Evolutionary conservation across 1,284 basidiomycete genomes (phyloP), one percentile per base, ranked within the genome.

Genomic region (Papiliotrema terrestris): DNA sequence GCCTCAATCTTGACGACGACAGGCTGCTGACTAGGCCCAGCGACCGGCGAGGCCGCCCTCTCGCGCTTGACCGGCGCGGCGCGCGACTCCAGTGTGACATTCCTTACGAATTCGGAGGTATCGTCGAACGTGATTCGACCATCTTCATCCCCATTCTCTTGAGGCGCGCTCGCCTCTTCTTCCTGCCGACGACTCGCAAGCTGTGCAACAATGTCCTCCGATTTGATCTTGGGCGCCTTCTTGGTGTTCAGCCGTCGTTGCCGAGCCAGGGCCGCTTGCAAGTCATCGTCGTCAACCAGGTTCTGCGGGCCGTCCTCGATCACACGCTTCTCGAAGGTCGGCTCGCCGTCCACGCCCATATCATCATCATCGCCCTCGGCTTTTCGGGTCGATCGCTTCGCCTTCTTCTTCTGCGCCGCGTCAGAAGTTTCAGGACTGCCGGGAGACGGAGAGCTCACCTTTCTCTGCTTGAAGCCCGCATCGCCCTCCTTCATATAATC

Each of bases 221-320:
- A 88, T 22, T 88, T 85, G 39, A 87, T 62, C 69, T 89, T 92
- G 69, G 87, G 87, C 37, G 82, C 76, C 72, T 88, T 90, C 71
- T 86, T 86, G 2, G 91, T 82, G 65, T 89, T 89, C 38, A 86
- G 86, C 66, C 89, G 83, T 56, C 96, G 82, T 55, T 90, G 85
- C 19, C 89, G 84, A 23, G 95, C 88, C 52, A 98, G 81, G 26
- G 90, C 91, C 35, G 90, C 90, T 80, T 97, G 93, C 38, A 99
- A 82, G 69, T 99, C 96, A 75, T 99, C 96, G 73, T 99, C 96
- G 78, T 98, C 96, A 61, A 98, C 87, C 74, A 98, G 89, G 78
- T 97, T 95, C 58, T 82, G 81, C 66, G 92, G 85, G 54, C 87
- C 80, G 72, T 92, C 84, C 66, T 86, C 70, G 8, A 66, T 61